A percentile compares a stretch with the other conserved stretches of the same genome.
Conservation (phyloP, 176 grass and related monocot genomes). For the Typha latifolia region DNA sequence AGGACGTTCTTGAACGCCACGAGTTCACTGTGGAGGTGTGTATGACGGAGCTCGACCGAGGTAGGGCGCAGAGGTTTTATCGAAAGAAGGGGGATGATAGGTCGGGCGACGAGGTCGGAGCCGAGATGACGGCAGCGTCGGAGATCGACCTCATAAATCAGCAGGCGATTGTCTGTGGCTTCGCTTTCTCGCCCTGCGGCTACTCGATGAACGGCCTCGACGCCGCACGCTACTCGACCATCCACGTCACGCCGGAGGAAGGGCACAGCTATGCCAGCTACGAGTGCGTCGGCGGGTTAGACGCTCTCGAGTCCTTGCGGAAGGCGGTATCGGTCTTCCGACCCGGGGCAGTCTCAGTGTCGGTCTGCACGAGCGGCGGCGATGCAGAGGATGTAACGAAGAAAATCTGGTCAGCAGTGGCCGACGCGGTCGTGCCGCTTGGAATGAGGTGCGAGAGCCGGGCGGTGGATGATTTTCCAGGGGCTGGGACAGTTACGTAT, state of each 20-base stretch:
- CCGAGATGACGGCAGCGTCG: conserved; percentile 21
- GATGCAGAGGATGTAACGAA: neutral
- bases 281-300: conserved; percentile 15
- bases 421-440: conserved; percentile 23
- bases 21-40: conserved; percentile 23
- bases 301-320: conserved; percentile 5
- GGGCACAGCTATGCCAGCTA: conserved; percentile 46
- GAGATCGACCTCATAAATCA: conserved; percentile 22
- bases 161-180: conserved; percentile 21
- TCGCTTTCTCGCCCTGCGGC: conserved; percentile 35
- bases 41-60: conserved; percentile 41
- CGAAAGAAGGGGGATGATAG: conserved; percentile 9
- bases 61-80: conserved; percentile 10
- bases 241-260: conserved; percentile 47
- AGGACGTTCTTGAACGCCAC: neutral
- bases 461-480: conserved; percentile 20
- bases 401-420: conserved; percentile 10
- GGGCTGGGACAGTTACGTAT: conserved; percentile 25
- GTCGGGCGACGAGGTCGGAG: conserved; percentile 18
- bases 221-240: conserved; percentile 29
- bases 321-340: conserved; percentile 17
- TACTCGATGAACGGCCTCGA: conserved; percentile 47
- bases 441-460: conserved; percentile 16
- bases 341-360: conserved; percentile 19
- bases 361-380: conserved; percentile 5